Conservation (phyloP, 2,329 filamentous ascomycete genomes). For the Xylaria sp. region DNA sequence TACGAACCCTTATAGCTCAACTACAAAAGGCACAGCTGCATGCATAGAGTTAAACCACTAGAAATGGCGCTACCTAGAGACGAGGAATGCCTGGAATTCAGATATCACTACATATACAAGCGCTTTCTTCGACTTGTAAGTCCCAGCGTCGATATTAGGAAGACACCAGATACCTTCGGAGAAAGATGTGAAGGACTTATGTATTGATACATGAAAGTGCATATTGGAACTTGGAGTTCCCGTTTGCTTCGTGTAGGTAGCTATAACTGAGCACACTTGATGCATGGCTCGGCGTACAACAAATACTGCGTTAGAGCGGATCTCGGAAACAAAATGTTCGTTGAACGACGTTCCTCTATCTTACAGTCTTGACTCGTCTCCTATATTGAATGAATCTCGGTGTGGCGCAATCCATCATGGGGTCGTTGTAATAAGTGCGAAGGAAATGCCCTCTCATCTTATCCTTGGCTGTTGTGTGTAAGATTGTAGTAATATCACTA, state of each 20-base stretch:
- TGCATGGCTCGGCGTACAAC: conserved; percentile 22
- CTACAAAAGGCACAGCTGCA: conserved; percentile 21
- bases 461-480: neutral
- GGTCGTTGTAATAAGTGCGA: neutral
- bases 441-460: neutral
- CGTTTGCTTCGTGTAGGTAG: conserved; percentile 30
- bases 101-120: conserved; percentile 28
- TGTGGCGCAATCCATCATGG: neutral
- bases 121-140: conserved; percentile 25
- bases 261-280: conserved; percentile 31
- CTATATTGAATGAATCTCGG: neutral
- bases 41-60: conserved; percentile 26
- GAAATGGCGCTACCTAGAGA: conserved; percentile 25
- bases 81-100: conserved; percentile 17
- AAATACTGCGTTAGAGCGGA: conserved; percentile 22
- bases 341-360: neutral
- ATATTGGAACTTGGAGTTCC: conserved; percentile 8
- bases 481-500: neutral
- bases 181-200: conserved; percentile 13
- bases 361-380: neutral
- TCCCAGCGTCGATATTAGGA: conserved; percentile 21
- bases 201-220: conserved; percentile 28
- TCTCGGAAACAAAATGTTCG: conserved; percentile 16
- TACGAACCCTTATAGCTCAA: conserved; percentile 11
- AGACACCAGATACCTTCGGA: conserved; percentile 24